phyloP scores from a whole-genome alignment of 2,329 filamentous ascomycete genomes.

The Aspergillus ibericus region DNA sequence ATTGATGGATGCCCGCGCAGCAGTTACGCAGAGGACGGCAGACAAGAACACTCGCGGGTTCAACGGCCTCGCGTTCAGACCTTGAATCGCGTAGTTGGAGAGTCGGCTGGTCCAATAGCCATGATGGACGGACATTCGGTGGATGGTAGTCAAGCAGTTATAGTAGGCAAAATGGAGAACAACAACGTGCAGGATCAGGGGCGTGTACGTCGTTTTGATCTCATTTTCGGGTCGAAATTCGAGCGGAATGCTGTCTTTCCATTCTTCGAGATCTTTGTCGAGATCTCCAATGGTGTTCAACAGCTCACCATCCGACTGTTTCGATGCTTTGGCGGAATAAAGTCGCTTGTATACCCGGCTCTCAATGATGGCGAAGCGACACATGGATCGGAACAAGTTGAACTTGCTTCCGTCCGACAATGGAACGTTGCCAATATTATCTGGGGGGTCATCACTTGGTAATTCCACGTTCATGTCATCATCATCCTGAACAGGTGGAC shows the following conservation, averaged over 20 bases:
- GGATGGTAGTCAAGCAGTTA: conserved; percentile 95
- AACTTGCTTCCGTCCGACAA: conserved; percentile 85
- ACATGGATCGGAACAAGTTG: conserved; percentile 92
- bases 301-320: conserved; percentile 87
- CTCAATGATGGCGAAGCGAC: conserved; percentile 86
- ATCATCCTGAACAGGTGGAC: conserved; percentile 71
- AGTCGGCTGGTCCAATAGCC: conserved; percentile 96
- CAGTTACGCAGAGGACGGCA: conserved; percentile 86
- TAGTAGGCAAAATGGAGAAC: conserved; percentile 97
- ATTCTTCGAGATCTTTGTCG: conserved; percentile 84
- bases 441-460: conserved; percentile 82
- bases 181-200: conserved; percentile 90
- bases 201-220: conserved; percentile 88
- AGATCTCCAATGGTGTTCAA: conserved; percentile 95
- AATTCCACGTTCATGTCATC: conserved; percentile 95
- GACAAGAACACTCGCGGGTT: conserved; percentile 95
- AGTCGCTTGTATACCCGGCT: conserved; percentile 90
- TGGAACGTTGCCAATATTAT: conserved; percentile 93
- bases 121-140: conserved; percentile 97
- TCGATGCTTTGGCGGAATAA: conserved; percentile 89
- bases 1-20: conserved; percentile 88
- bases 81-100: conserved; percentile 93
- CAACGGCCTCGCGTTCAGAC: conserved; percentile 82
- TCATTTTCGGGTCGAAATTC: conserved; percentile 97
- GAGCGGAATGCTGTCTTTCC: conserved; percentile 93